Evolutionary conservation across 1,284 basidiomycete genomes (phyloP), one percentile per base, ranked within the genome.

Genomic region (Rhodofomes roseus): DNA sequence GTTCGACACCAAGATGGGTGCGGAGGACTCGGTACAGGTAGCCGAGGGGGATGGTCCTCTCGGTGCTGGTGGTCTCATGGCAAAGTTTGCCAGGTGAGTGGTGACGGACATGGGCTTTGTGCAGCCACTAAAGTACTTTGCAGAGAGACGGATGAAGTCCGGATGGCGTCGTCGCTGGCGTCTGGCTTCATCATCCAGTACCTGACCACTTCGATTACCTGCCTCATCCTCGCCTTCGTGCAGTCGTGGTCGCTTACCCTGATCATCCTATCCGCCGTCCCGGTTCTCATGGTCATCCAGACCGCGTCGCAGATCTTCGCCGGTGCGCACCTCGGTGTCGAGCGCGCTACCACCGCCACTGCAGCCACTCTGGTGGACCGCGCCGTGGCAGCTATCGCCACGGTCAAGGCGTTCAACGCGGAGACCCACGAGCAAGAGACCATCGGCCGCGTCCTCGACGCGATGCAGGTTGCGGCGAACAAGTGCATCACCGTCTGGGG

Each of bases 341-440:
- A 97, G 68, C 85, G 92, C 48, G 72, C 79, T 0, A 81, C 86
- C 8, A 85, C 89, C 3, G 86, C 89, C 12, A 77, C 81, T 7
- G 90, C 92, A 0, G 89, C 92, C 0, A 89, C 92, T 4, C 81
- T 90, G 58, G 81, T 96, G 62, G 90, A 96, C 64, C 89, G 92
- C 23, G 86, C 91, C 1, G 79, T 92, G 4, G 75, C 84, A 7
- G 85, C 91, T 44, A 95, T 99, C 66, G 77, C 92, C 2, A 98
- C 96, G 0, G 92, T 99, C 74, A 99, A 99, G 73, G 93, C 93
- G 0, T 97, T 96, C 82, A 98, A 97, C 73, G 95, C 95, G 1
- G 79, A 89, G 60, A 62, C 74, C 0, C 76, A 82, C 69, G 94
- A 98, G 68, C 73, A 76, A 8, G 60, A 72, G 4, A 74, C 80